Evolutionary conservation across 2,329 filamentous ascomycete genomes (phyloP), one percentile per base, ranked within the genome.

Genomic region (Ophiosphaerella korrae): DNA sequence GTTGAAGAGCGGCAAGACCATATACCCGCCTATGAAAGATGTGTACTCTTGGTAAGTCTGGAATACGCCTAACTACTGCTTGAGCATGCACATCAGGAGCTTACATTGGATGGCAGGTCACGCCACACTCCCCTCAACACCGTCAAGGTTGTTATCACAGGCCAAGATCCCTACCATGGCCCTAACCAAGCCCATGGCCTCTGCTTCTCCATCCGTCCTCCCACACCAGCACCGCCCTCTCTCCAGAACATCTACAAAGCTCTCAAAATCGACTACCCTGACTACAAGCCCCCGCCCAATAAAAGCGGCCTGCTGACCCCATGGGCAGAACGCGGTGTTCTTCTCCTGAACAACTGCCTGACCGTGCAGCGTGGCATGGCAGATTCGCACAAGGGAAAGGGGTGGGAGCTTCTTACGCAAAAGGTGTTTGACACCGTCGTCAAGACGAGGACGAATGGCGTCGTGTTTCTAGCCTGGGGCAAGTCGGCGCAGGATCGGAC

Each of bases 111-210:
- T 36, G 34, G 3, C 52, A 97, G 93, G 93, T 97, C 93, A 53
- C 89, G 92, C 23, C 89, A 96, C 73, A 97, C 93, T 0, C 92
- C 94, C 7, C 87, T 99, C 63, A 79, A 88, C 77, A 88, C 82
- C 12, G 92, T 97, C 73, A 96, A 96, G 74, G 89, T 89, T 50
- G 92, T 99, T 53, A 92, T 99, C 68, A 76, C 97, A 47, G 94
- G 94, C 59, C 94, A 99, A 78, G 94, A 99, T 72, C 94, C 94
- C 2, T 99, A 99, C 75, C 94, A 99, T 79, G 96, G 96, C 73
- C 74, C 85, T 72, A 95, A 95, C 74, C 94, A 99, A 80, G 94
- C 94, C 43, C 94, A 97, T 74, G 94, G 94, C 37, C 86, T 99
- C 52, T 93, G 90, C 71, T 99, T 99, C 81, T 96, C 91, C 41